Evolutionary conservation across 495 filamentous ascomycete genomes (phyloP).

Genomic region (Alectoria sarmentosa): DNA sequence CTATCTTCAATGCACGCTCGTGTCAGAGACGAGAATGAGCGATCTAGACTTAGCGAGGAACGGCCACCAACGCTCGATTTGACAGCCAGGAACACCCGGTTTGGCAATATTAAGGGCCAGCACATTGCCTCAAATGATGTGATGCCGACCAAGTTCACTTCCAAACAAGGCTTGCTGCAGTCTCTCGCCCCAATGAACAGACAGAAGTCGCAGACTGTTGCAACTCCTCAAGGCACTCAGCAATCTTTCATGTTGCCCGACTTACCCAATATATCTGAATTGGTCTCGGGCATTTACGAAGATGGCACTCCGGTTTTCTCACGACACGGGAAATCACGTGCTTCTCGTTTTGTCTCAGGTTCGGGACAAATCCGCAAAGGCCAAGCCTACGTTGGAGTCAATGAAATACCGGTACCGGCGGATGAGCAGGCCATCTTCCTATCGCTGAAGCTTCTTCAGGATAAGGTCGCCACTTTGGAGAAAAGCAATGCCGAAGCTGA

Average conservation of each 20-base stretch:
- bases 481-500: conserved; percentile 51
- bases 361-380: conserved; percentile 1
- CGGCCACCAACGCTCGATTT: conserved; percentile 41
- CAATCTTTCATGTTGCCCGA: conserved; percentile 62
- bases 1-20: conserved; percentile 42
- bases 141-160: conserved; percentile 24
- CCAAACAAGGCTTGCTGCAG: conserved; percentile 15
- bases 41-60: conserved; percentile 45
- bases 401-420: conserved; percentile 54
- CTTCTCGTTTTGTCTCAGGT: conserved; percentile 51
- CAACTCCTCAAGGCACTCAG: conserved; percentile 30
- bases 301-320: conserved; percentile 60
- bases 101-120: conserved; percentile 33
- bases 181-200: conserved; percentile 11
- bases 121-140: conserved; percentile 12
- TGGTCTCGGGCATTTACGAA: conserved; percentile 61
- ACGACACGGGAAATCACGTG: conserved; percentile 41
- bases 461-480: conserved; percentile 57
- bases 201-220: conserved; percentile 3
- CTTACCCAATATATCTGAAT: conserved; percentile 62
- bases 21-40: conserved; percentile 49
- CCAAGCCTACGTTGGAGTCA: conserved; percentile 28
- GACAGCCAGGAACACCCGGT: conserved; percentile 50
- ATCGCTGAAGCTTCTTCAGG: conserved; percentile 59
- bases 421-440: conserved; percentile 64